Evolutionary conservation across 306 rosid genomes (phyloP).

Genomic region (Hylodesmum podocarpum): DNA sequence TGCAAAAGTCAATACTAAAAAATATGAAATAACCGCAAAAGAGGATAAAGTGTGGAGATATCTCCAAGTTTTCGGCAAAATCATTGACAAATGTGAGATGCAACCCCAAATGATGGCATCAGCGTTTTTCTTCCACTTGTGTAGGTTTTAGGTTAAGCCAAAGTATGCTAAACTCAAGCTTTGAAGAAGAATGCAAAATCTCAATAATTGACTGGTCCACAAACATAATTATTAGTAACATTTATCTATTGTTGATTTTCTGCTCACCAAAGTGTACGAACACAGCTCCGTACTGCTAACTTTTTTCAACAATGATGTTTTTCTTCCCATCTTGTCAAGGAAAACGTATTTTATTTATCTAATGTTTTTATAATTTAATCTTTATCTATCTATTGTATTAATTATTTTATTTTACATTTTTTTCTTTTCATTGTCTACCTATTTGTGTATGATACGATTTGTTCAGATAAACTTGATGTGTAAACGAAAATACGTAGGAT

Average conservation of each 20-base stretch:
- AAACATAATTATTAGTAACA: background rate
- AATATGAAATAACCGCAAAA: background rate
- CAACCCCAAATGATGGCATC: background rate
- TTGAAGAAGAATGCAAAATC: background rate
- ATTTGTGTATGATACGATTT: too few species aligned
- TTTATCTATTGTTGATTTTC: background rate
- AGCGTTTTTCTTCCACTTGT: background rate
- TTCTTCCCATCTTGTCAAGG: background rate
- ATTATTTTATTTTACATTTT: too few species aligned
- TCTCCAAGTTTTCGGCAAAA: background rate
- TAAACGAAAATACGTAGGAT: too few species aligned
- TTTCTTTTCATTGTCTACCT: too few species aligned
- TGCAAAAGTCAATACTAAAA: background rate
- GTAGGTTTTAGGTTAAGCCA: background rate
- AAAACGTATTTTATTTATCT: too few species aligned
- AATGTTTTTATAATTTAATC: too few species aligned
- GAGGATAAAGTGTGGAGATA: background rate
- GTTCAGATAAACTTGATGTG: too few species aligned
- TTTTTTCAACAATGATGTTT: background rate
- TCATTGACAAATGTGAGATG: background rate
- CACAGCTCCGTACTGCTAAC: background rate
- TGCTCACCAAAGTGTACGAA: background rate
- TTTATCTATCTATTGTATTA: too few species aligned
- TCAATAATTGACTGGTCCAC: background rate
- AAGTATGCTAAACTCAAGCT: background rate